Percentiles rank a stretch among this genome's conserved stretches.
These are phyloP conservation scores for Ceratocystis variospora DNA, from an alignment of 2,329 filamentous ascomycete species.

Conservation along the genomic window DNA sequence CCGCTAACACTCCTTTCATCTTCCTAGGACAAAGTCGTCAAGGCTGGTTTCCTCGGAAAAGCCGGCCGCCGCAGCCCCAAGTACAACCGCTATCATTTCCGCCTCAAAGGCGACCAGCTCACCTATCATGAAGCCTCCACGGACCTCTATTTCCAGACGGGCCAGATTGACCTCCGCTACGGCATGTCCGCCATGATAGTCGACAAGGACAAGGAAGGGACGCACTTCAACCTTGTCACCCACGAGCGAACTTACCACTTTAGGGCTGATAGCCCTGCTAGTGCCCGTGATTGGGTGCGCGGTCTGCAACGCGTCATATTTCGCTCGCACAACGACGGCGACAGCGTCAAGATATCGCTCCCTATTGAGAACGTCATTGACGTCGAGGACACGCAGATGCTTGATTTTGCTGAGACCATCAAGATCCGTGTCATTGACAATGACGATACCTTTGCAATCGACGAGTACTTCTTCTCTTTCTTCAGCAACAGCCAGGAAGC, in stretches of 20 bases:
- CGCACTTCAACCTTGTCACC: conserved; percentile 68
- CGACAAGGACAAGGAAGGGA: conserved; percentile 63
- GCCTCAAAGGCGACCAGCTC: conserved; percentile 78
- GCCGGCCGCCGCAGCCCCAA: conserved; percentile 76
- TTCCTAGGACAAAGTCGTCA: conserved; percentile 54
- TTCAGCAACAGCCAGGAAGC: conserved; percentile 77
- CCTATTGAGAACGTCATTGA: conserved; percentile 83
- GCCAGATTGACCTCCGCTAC: conserved; percentile 83
- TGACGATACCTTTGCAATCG: conserved; percentile 85
- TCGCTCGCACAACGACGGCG: conserved; percentile 85
- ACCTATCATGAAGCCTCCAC: conserved; percentile 77
- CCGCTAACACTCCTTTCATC: neutral
- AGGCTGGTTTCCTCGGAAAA: conserved; percentile 80
- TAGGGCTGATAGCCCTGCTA: conserved; percentile 71
- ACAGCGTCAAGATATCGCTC: conserved; percentile 90
- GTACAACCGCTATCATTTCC: conserved; percentile 87
- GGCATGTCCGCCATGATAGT: conserved; percentile 71
- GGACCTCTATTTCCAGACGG: conserved; percentile 80
- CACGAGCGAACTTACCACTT: conserved; percentile 76
- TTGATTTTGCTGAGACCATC: conserved; percentile 85
- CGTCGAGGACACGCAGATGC: conserved; percentile 78
- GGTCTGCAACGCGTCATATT: conserved; percentile 90
- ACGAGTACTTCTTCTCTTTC: conserved; percentile 98
- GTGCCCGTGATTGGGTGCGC: conserved; percentile 94
- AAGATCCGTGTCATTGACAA: conserved; percentile 89